Evolutionary conservation across 2,329 filamentous ascomycete genomes (phyloP), one percentile per base, ranked within the genome.

Genomic region (Fulvia fulva): DNA sequence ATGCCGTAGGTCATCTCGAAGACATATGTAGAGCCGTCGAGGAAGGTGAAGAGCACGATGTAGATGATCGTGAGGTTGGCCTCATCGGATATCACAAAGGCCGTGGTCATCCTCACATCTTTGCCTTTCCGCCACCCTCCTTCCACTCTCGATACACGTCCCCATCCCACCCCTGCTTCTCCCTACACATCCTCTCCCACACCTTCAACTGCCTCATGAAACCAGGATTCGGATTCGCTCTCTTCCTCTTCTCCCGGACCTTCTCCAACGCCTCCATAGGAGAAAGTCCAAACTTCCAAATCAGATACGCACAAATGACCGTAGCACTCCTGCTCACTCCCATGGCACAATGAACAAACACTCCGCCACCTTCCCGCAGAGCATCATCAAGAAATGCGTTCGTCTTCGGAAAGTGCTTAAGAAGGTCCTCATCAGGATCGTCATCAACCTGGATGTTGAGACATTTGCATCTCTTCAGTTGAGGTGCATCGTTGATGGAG

Each of bases 291-390:
- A 76, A 71, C 67, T 75, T 75, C 66, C 81, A 79, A 73, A 97
- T 87, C 55, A 97, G 79, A 74, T 91, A 97, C 61, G 93, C 92
- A 56, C 94, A 82, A 56, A 90, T 83, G 63, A 90, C 83, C 32
- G 90, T 87, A 64, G 93, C 89, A 45, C 91, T 96, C 58, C 93
- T 87, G 44, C 91, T 96, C 76, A 94, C 95, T 45, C 93, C 93
- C 86, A 96, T 96, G 21, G 91, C 93, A 80, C 93, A 89, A 75
- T 89, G 86, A 64, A 88, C 83, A 63, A 88, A 78, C 25, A 89
- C 86, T 50, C 80, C 80, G 56, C 81, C 83, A 57, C 78, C 78
- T 62, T 75, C 74, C 65, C 80, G 74, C 56, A 97, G 77, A 0
- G 85, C 92, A 19, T 84, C 77, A 65, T 93, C 84, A 67, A 97